Conservation (phyloP, 129 eudicot genomes). For the Oenanthe sinensis region DNA sequence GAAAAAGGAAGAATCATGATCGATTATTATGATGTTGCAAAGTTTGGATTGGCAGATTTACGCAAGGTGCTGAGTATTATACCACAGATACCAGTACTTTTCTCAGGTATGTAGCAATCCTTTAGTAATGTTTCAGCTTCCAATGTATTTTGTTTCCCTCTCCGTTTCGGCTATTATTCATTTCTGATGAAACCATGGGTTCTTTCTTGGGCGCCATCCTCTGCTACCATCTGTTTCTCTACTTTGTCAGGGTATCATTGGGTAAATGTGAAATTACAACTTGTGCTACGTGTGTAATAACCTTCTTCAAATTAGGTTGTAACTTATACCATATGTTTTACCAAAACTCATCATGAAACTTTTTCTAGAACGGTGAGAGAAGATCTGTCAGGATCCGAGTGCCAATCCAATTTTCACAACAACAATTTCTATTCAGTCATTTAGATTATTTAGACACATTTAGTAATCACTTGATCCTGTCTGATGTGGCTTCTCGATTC, state of each 20-base stretch:
- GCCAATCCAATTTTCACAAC: background rate
- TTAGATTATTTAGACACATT: background rate
- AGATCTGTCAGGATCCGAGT: background rate
- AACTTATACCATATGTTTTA: background rate
- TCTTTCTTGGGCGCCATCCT: background rate
- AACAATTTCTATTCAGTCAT: background rate
- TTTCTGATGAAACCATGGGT: background rate
- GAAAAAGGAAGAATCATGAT: slow-evolving; percentile 80
- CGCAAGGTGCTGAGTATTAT: slow-evolving; percentile 88
- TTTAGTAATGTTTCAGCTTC: background rate
- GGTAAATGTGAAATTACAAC: background rate
- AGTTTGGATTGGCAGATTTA: slow-evolving; percentile 68
- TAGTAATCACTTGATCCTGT: background rate
- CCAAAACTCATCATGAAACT: background rate
- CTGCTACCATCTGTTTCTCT: background rate
- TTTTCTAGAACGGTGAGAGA: background rate
- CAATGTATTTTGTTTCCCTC: background rate
- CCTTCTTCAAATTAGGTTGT: background rate
- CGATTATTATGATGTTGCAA: slow-evolving; percentile 61
- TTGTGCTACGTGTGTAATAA: background rate
- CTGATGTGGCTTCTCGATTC: background rate
- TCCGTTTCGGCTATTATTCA: background rate
- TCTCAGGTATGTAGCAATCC: slow-evolving; percentile 55
- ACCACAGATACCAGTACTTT: slow-evolving; percentile 90
- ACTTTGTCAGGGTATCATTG: background rate